Conservation (phyloP, 345 rosid species). For the Pugionium dolabratum region DNA sequence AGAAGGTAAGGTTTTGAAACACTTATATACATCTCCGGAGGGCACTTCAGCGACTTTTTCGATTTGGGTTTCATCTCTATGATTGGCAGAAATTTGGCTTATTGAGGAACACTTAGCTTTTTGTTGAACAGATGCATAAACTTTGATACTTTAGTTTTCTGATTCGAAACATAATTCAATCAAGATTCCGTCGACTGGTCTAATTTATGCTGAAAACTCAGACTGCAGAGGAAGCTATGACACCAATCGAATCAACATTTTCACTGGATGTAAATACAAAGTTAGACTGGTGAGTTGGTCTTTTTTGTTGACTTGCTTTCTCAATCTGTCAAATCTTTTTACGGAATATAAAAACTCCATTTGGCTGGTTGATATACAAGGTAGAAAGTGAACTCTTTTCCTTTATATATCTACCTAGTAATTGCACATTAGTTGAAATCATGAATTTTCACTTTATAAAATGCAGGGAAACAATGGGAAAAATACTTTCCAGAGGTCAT, state of each 20-base stretch:
- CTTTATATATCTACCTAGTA: neutral
- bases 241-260: slow-evolving; percentile 85
- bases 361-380: neutral
- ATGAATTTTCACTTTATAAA: slow-evolving; percentile 27
- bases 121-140: neutral
- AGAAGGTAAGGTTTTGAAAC: slow-evolving; percentile 55
- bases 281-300: slow-evolving; percentile 65
- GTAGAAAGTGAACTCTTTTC: neutral
- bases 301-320: slow-evolving; percentile 26
- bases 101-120: slow-evolving; percentile 1
- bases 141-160: neutral
- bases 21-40: neutral
- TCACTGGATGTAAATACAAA: slow-evolving; percentile 78
- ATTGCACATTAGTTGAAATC: neutral
- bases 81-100: neutral
- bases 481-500: slow-evolving; percentile 77
- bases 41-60: no score
- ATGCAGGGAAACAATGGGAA: slow-evolving; percentile 83
- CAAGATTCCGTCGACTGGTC: slow-evolving; percentile 14
- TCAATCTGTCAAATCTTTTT: neutral
- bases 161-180: neutral
- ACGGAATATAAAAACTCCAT: neutral
- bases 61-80: neutral
- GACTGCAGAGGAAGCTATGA: slow-evolving; percentile 93
- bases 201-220: slow-evolving; percentile 36